Conservation (phyloP, 345 rosid genomes). For the Arabidopsis suecica region DNA sequence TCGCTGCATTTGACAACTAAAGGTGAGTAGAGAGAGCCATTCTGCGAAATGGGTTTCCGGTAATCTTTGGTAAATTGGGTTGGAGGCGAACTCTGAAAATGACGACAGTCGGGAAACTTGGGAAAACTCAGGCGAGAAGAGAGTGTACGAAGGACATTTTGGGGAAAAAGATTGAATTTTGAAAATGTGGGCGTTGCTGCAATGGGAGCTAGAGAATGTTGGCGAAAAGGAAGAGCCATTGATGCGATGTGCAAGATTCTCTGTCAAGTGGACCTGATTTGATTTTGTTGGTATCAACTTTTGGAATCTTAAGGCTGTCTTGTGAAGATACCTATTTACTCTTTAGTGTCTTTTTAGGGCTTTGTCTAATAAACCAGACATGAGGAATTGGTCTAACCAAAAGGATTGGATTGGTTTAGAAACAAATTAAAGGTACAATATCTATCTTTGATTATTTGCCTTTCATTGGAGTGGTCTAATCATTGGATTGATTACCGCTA, state of each 20-base stretch:
- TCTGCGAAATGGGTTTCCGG: constrained; percentile 15
- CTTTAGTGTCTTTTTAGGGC: background rate
- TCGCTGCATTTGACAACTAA: constrained; percentile 40
- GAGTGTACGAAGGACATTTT: constrained; percentile 16
- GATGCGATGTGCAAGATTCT: constrained; percentile 37
- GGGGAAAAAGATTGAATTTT: constrained; percentile 20
- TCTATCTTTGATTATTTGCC: background rate
- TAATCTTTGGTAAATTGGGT: background rate
- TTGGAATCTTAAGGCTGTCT: constrained; percentile 13
- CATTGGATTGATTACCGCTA: background rate
- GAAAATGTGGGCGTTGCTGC: constrained; percentile 23
- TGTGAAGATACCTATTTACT: constrained; percentile 2
- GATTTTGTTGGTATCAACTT: constrained; percentile 4
- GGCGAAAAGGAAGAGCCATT: constrained; percentile 42
- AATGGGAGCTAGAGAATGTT: constrained; percentile 24
- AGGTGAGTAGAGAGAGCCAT: constrained; percentile 20
- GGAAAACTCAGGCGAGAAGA: constrained; percentile 27
- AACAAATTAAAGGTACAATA: background rate
- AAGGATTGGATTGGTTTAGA: background rate
- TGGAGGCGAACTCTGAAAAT: background rate
- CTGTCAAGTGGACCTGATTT: constrained; percentile 38
- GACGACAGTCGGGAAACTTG: background rate
- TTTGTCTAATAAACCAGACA: constrained; percentile 19
- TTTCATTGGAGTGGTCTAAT: background rate
- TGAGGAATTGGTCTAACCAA: constrained; percentile 7